Percentiles rank a stretch among this genome's conserved stretches.
Evolutionary conservation across 345 rosid genomes (phyloP).

Genomic region (Salix brachista): DNA sequence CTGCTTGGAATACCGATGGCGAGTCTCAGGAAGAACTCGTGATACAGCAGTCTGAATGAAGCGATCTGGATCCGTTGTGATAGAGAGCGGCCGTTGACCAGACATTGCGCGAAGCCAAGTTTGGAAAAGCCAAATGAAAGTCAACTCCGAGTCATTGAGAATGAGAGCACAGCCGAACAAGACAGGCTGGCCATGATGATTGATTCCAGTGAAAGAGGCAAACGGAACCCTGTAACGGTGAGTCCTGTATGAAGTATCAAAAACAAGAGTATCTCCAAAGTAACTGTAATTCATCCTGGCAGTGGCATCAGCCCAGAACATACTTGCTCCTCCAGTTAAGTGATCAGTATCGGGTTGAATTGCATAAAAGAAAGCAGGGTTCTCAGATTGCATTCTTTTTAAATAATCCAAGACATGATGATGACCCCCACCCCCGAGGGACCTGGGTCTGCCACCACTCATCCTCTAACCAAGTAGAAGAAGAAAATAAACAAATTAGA

Average conservation of each 20-base stretch:
- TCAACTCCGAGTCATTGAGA: slow-evolving; percentile 51
- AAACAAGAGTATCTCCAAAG: slow-evolving; percentile 51
- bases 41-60: slow-evolving; percentile 47
- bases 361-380: slow-evolving; percentile 44
- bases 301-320: slow-evolving; percentile 56
- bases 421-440: slow-evolving; percentile 52
- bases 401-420: slow-evolving; percentile 59
- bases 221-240: slow-evolving; percentile 50
- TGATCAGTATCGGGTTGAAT: slow-evolving; percentile 44
- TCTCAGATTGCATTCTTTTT: slow-evolving; percentile 45
- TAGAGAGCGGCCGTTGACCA: slow-evolving; percentile 46
- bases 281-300: slow-evolving; percentile 41
- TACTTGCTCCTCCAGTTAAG: slow-evolving; percentile 19
- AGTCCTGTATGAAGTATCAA: slow-evolving; percentile 48
- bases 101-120: slow-evolving; percentile 61
- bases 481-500: not conserved
- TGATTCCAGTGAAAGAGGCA: slow-evolving; percentile 55
- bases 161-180: slow-evolving; percentile 60
- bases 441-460: slow-evolving; percentile 42
- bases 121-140: slow-evolving; percentile 56
- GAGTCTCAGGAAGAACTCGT: slow-evolving; percentile 53
- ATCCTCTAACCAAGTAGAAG: slow-evolving; percentile 10
- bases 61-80: slow-evolving; percentile 55
- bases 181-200: slow-evolving; percentile 65
- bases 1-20: slow-evolving; percentile 61